phyloP scores from a whole-genome alignment of 1,139 yeast genomes.

The Meyerozyma carpophila region DNA sequence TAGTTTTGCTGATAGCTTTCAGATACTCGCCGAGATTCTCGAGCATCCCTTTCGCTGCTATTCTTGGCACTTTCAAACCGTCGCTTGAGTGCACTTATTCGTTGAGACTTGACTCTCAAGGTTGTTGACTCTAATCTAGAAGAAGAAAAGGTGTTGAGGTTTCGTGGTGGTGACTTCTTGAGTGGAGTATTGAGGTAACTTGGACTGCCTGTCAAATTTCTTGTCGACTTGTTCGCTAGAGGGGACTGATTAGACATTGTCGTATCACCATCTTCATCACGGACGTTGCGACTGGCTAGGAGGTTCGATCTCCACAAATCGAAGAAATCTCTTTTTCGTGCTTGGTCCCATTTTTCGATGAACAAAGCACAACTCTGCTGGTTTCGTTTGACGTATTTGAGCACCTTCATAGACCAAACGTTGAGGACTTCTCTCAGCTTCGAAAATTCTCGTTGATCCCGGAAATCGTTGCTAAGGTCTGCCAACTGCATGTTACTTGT shows the following conservation, averaged over 20 bases:
- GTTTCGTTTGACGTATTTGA: slow-evolving; percentile 28
- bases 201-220: slow-evolving; percentile 5
- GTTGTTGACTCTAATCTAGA: slow-evolving; percentile 34
- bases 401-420: slow-evolving; percentile 35
- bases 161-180: slow-evolving; percentile 18
- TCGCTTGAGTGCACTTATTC: slow-evolving; percentile 29
- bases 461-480: slow-evolving; percentile 25
- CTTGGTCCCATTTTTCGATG: slow-evolving; percentile 26
- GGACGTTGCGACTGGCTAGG: slow-evolving; percentile 6
- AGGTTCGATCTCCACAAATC: slow-evolving; percentile 27
- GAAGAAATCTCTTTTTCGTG: slow-evolving; percentile 25
- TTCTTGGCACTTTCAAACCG: slow-evolving; percentile 28
- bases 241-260: slow-evolving; percentile 28
- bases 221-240: slow-evolving; percentile 21
- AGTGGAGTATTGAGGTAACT: slow-evolving; percentile 33
- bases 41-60: slow-evolving; percentile 5
- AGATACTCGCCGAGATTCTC: background rate
- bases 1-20: slow-evolving; percentile 1
- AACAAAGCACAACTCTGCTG: slow-evolving; percentile 35
- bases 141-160: slow-evolving; percentile 16
- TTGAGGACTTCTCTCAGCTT: slow-evolving; percentile 22
- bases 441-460: slow-evolving; percentile 24
- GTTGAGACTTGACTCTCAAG: slow-evolving; percentile 27
- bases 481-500: slow-evolving; percentile 12
- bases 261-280: slow-evolving; percentile 13